Evolutionary conservation across 1,139 yeast genomes (phyloP).

Genomic region (Protomyces pachydermus): DNA sequence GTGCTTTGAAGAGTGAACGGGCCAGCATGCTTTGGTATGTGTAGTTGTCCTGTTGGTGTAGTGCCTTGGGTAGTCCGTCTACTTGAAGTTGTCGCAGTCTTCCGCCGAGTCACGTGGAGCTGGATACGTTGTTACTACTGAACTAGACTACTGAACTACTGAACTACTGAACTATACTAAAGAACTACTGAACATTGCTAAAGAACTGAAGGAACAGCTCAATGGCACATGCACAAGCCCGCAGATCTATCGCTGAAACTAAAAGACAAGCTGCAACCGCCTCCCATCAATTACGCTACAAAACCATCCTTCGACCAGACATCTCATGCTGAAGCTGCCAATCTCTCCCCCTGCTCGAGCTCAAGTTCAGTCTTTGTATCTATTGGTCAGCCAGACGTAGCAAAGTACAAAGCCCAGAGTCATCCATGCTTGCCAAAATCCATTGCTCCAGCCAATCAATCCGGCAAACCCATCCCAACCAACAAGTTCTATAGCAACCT

Average conservation of each 20-base stretch:
- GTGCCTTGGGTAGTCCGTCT: too few relatives aligned
- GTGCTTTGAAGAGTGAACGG: not conserved
- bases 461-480: conserved; percentile 46
- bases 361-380: not conserved
- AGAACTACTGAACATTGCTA: not conserved
- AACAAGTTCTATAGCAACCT: conserved; percentile 68
- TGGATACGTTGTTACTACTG: too few relatives aligned
- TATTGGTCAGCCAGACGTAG: not conserved
- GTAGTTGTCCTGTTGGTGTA: too few relatives aligned
- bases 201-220: not conserved
- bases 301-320: not conserved
- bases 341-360: not conserved
- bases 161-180: too few relatives aligned
- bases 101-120: too few relatives aligned
- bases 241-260: not conserved
- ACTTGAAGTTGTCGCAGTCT: too few relatives aligned
- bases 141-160: too few relatives aligned
- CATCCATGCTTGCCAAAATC: conserved; percentile 11
- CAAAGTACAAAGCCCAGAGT: not conserved
- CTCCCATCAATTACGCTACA: conserved; percentile 18
- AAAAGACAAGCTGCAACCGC: not conserved
- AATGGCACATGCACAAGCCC: not conserved
- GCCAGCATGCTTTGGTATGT: not conserved
- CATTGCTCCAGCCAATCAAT: not conserved
- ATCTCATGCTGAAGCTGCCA: not conserved